These are phyloP conservation scores for Stephania japonica DNA, from an alignment of 164 flowering plant species.

Conservation along the genomic window DNA sequence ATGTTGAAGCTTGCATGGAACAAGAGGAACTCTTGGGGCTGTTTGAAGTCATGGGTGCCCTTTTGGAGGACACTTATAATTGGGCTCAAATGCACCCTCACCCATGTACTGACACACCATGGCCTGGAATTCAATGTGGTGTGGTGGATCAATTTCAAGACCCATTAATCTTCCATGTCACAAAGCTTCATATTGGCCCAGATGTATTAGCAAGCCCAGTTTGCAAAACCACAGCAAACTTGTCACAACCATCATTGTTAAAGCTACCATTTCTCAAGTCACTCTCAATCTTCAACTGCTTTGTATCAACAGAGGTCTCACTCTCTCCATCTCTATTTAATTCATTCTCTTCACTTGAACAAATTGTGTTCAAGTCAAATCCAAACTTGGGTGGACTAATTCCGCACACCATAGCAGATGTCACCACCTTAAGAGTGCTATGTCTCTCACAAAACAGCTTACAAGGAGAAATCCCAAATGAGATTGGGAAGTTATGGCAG, in stretches of 20 bases:
- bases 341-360: background rate
- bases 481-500: background rate
- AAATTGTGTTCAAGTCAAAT: background rate
- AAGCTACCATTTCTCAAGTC: background rate
- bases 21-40: background rate
- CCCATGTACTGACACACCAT: background rate
- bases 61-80: background rate
- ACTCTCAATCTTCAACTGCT: background rate
- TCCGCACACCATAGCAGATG: background rate
- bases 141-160: background rate
- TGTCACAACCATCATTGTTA: background rate
- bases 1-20: background rate
- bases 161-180: background rate
- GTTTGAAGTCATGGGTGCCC: background rate
- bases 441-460: background rate
- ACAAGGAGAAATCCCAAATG: background rate
- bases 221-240: background rate
- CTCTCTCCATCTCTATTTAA: background rate
- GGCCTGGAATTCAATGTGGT: background rate
- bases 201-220: background rate
- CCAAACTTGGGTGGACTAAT: background rate
- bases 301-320: background rate
- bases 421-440: background rate
- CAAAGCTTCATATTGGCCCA: background rate
- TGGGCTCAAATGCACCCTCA: constrained; percentile 1